These are phyloP conservation scores for Gentiana macrophylla DNA, from an alignment of 257 asterid genomes.

Conservation along the genomic window DNA sequence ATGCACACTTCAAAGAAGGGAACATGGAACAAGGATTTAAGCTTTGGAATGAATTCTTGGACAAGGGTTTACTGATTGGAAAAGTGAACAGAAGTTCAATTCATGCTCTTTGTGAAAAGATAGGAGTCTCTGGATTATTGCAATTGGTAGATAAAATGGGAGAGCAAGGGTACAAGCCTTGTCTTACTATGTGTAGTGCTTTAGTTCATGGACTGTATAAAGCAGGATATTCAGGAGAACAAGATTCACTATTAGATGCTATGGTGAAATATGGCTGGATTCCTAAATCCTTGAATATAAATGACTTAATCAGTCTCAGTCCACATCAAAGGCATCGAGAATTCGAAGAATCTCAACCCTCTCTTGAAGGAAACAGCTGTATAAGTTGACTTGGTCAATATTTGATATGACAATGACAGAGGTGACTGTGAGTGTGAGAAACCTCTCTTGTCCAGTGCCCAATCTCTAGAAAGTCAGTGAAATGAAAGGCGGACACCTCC, in stretches of 20 bases:
- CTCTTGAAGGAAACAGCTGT: conserved; percentile 19
- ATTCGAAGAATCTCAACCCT: conserved; percentile 15
- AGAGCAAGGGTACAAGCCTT: conserved; percentile 51
- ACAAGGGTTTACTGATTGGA: conserved; percentile 48
- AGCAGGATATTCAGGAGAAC: conserved; percentile 46
- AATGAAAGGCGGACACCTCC: not conserved
- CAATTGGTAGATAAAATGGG: conserved; percentile 43
- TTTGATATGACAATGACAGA: too few species aligned
- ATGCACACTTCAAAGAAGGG: conserved; percentile 49
- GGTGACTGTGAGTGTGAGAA: too few species aligned
- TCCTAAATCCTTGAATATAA: conserved; percentile 31
- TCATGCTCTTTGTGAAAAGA: conserved; percentile 44
- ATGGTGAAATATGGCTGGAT: conserved; percentile 64
- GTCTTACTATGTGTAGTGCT: conserved; percentile 45
- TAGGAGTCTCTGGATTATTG: conserved; percentile 33
- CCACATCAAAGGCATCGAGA: conserved; percentile 3
- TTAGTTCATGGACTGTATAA: conserved; percentile 46
- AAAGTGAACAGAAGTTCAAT: conserved; percentile 35
- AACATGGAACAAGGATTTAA: conserved; percentile 43
- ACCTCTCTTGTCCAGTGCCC: too few species aligned
- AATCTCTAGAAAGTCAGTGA: not conserved
- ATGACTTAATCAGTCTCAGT: conserved; percentile 30
- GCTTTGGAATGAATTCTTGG: conserved; percentile 50
- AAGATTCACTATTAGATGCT: conserved; percentile 32
- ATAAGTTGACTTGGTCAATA: conserved; percentile 23